Base-by-base conservation (phyloP, 2,329 filamentous ascomycete genomes). In the Colletotrichum sp. region DNA sequence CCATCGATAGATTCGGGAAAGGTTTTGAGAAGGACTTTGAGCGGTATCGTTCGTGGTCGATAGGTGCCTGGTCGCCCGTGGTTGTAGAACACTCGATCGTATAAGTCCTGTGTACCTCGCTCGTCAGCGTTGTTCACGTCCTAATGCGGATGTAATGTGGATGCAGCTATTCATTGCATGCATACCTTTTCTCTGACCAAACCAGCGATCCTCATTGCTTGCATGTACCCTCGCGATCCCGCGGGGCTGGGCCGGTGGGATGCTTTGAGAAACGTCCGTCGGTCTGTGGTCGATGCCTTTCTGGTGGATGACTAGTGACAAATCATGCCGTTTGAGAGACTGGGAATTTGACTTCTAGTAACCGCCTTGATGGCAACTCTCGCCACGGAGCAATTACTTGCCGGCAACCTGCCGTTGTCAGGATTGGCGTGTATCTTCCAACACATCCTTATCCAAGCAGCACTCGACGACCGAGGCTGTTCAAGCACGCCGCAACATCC, bases 401-500 rank as follows among this genome's bases (percentile, higher is more conserved):
- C 10, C n/a, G 44, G n/a, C n/a, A 52, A 21, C n/a, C 44, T 21
- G 44, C n/a, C 10, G 12, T 21, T 3, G 12, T 52, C 6, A 13
- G 44, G 44, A 21, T 21, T 52, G 18, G 44, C 2, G 44, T 52
- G 44, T 21, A 13, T 21, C 1, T 52, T 52, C 44, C 44, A 28
- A 18, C 55, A 59, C 16, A 28, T 28, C 8, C 3, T 85, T 78
- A 86, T 34, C 28, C 83, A 75, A 86, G 74, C 71, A 86, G 81
- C 78, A 85, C 82, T 72, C 81, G 82, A 74, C 86, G 82, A 30
- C 85, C 85, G 55, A 86, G 79, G 67, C 85, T 80, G 65, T 84
- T 85, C 71, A 89, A 80, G 76, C 86, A 89, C 71, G 83, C 84
- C 16, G 82, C 82, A 65, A 88, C 75, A 68, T 88, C 87, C 87